Percentiles rank a stretch among this genome's conserved stretches.
These are phyloP conservation scores for Epichloe glyceriae DNA, from an alignment of 2,329 filamentous ascomycete species.

Conservation along the genomic window DNA sequence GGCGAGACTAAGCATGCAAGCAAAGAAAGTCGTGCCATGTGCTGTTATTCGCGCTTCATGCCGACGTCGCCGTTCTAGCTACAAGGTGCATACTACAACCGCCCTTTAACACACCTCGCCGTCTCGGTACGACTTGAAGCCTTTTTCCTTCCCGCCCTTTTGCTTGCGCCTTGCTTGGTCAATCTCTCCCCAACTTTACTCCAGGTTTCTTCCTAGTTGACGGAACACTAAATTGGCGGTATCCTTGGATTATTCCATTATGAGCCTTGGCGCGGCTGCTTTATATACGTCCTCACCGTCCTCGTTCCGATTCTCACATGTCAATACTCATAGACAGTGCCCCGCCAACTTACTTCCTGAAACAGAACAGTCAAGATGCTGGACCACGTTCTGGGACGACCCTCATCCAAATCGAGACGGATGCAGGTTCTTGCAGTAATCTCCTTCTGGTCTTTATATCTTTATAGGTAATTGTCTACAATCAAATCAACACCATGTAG, in stretches of 20 bases:
- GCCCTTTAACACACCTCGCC: too few species aligned
- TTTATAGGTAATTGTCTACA: constrained; percentile 45
- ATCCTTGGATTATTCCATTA: not conserved
- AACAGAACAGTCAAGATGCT: constrained; percentile 30
- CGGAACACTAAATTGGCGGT: not conserved
- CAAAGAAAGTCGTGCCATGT: not conserved
- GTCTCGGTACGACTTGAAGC: too few species aligned
- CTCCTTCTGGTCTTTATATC: constrained; percentile 79
- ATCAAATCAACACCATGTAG: not conserved
- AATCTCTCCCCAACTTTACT: not conserved
- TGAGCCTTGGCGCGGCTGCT: not conserved
- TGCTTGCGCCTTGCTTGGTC: not conserved
- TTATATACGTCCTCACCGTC: not conserved
- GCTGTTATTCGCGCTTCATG: not conserved
- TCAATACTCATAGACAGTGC: not conserved
- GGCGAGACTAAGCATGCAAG: not conserved
- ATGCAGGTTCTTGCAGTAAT: constrained; percentile 86
- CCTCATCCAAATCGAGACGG: constrained; percentile 81
- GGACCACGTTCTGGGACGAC: constrained; percentile 87
- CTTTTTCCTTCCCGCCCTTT: too few species aligned
- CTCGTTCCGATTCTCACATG: constrained; percentile 1
- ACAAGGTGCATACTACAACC: too few species aligned
- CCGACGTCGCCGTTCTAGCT: too few species aligned
- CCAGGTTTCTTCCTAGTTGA: not conserved
- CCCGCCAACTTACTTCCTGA: not conserved